Base-by-base conservation (phyloP, 1,284 basidiomycete genomes). In the Leccinum glutinopallens region DNA sequence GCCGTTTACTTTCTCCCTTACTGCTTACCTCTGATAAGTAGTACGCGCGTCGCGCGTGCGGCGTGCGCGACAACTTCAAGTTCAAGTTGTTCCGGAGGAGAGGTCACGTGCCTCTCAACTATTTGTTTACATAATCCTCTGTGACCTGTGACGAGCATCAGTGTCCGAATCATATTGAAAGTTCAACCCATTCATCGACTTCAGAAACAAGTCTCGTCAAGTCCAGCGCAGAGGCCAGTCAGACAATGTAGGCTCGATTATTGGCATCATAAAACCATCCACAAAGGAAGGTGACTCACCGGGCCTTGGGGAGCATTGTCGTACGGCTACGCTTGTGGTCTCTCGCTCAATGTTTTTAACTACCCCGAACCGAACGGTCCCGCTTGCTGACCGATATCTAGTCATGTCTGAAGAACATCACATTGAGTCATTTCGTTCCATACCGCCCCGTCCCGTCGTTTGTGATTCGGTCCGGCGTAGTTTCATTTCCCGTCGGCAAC, bases 141-240 rank as follows among this genome's bases (percentile, higher is more conserved):
- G 25, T 17, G 53, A 29, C 13, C 53, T 49, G 29, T 54, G 22
- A 54, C 25, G 19, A 17, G 9, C 29, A 17, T 29, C 4, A 29
- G 29, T 25, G 15, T 29, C 51, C 32, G n/a, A n/a, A 54, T 15
- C 5, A 29, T 13, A 15, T 25, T 10, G 53, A 25, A 54, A 29
- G 25, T 29, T 29, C 25, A 29, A 29, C 5, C 22, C 53, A 54
- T 8, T 53, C 29, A 13, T 63, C 17, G n/a, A 63, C 10, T 29
- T 62, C 61, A 62, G 61, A 63, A 25, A 35, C 13, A 58, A 41
- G 25, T 63, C 25, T 63, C 62, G 62, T 63, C 62, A 63, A 39
- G 9, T 64, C 35, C 35, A 41, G 62, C 19, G 4, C 62, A n/a
- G 15, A 2, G 17, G 35, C 61, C 4, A 32, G 62, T 63, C 62